Evolutionary conservation across 495 filamentous ascomycete genomes (phyloP).

Genomic region (Hypoxylon rickii): DNA sequence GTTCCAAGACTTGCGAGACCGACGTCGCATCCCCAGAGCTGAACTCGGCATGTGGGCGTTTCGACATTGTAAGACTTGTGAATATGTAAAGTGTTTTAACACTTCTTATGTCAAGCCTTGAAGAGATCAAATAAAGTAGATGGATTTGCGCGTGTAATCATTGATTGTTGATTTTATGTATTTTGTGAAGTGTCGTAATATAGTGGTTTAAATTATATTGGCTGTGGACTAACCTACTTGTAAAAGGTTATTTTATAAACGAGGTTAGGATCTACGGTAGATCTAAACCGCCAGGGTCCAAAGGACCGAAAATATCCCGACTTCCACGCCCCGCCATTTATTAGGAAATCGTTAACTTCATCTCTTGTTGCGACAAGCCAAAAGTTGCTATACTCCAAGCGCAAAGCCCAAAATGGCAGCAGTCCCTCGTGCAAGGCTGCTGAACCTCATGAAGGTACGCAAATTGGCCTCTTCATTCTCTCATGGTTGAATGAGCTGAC

Average conservation of each 20-base stretch:
- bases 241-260: too few species aligned
- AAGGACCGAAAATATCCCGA: slow-evolving; percentile 14
- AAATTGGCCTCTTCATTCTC: not conserved
- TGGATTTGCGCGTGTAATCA: too few species aligned
- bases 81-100: too few species aligned
- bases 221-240: too few species aligned
- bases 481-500: slow-evolving; percentile 7
- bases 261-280: too few species aligned
- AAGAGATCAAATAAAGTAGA: too few species aligned
- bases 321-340: slow-evolving; percentile 1
- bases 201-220: too few species aligned
- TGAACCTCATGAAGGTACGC: slow-evolving; percentile 78
- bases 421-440: slow-evolving; percentile 68
- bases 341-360: slow-evolving; percentile 6
- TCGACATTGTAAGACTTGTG: slow-evolving; percentile 38
- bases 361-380: slow-evolving; percentile 5
- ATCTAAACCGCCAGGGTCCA: not conserved
- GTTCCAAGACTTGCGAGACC: slow-evolving; percentile 30
- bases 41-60: slow-evolving; percentile 34
- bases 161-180: too few species aligned
- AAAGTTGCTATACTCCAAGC: slow-evolving; percentile 5
- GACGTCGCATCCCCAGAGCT: slow-evolving; percentile 10
- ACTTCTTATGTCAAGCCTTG: too few species aligned
- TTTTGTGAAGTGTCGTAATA: too few species aligned
- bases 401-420: slow-evolving; percentile 61